These are phyloP conservation scores for Pseudogymnoascus sp. DNA, from an alignment of 2,329 filamentous ascomycete species.

Conservation along the genomic window DNA sequence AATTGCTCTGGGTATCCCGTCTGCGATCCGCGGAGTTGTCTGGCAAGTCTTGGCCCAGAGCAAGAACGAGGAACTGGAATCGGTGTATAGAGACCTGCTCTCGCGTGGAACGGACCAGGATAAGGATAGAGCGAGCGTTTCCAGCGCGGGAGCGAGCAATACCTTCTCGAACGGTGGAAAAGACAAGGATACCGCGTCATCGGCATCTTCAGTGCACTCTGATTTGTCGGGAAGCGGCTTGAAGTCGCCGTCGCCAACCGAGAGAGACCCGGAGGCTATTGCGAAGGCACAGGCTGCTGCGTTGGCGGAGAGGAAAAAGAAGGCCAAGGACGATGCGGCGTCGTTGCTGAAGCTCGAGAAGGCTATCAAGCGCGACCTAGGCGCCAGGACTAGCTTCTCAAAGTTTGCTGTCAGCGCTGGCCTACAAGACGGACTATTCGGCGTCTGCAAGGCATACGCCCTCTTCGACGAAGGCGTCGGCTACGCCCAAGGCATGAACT, in stretches of 20 bases:
- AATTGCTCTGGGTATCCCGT: constrained; percentile 88
- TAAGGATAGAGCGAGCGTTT: constrained; percentile 45
- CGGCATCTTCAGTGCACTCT: constrained; percentile 77
- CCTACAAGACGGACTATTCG: constrained; percentile 87
- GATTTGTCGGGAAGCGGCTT: constrained; percentile 57
- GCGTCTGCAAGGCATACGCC: constrained; percentile 94
- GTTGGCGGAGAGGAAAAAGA: constrained; percentile 63
- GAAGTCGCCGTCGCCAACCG: constrained; percentile 48
- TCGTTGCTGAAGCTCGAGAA: constrained; percentile 80
- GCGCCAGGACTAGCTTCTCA: constrained; percentile 88
- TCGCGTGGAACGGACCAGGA: constrained; percentile 75
- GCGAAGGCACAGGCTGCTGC: constrained; percentile 56
- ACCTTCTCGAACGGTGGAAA: constrained; percentile 46
- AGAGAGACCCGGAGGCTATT: constrained; percentile 54
- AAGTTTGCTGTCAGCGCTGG: constrained; percentile 89
- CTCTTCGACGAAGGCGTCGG: constrained; percentile 90
- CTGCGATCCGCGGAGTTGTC: constrained; percentile 91
- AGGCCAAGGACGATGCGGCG: constrained; percentile 66
- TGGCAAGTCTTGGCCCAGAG: constrained; percentile 97
- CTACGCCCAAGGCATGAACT: constrained; percentile 98
- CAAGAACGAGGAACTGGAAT: constrained; percentile 83
- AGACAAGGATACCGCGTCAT: constrained; percentile 65
- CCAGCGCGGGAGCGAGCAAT: constrained; percentile 37
- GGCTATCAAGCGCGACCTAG: constrained; percentile 80
- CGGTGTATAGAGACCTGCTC: constrained; percentile 74